phyloP scores from a whole-genome alignment of 306 rosid species.

The Myrica gale region DNA sequence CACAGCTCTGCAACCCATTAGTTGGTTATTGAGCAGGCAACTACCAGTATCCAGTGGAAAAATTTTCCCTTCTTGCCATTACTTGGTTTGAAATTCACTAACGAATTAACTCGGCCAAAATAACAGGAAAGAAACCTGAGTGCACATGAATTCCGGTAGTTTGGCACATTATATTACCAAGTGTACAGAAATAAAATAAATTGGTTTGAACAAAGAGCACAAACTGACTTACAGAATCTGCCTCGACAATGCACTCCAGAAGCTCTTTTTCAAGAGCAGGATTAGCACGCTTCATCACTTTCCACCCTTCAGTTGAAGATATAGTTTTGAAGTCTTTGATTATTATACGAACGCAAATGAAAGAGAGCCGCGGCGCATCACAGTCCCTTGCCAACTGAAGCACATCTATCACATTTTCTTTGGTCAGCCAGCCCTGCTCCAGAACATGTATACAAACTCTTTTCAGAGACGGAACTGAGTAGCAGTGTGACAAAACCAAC shows the following conservation, averaged over 20 bases:
- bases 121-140: not conserved
- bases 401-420: conserved; percentile 44
- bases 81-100: not conserved
- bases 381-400: conserved; percentile 44
- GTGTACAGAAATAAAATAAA: not conserved
- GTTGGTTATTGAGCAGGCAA: not conserved
- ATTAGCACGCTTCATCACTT: conserved; percentile 41
- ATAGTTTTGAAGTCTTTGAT: conserved; percentile 41
- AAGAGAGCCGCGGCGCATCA: conserved; percentile 42
- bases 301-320: conserved; percentile 45
- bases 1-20: not conserved
- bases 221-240: conserved; percentile 41
- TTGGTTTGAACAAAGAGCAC: conserved; percentile 1
- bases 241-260: conserved; percentile 40
- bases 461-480: conserved; percentile 38
- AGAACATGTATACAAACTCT: conserved; percentile 35
- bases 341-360: conserved; percentile 36
- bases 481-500: conserved; percentile 46
- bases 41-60: not conserved
- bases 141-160: not conserved
- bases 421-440: conserved; percentile 41
- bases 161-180: not conserved
- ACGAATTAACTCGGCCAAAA: not conserved
- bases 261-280: conserved; percentile 53
- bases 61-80: not conserved